Percentiles rank a stretch among this genome's conserved stretches.
These are phyloP conservation scores for Leccinum incarnatum DNA, from an alignment of 768 basidiomycete species.

Conservation along the genomic window DNA sequence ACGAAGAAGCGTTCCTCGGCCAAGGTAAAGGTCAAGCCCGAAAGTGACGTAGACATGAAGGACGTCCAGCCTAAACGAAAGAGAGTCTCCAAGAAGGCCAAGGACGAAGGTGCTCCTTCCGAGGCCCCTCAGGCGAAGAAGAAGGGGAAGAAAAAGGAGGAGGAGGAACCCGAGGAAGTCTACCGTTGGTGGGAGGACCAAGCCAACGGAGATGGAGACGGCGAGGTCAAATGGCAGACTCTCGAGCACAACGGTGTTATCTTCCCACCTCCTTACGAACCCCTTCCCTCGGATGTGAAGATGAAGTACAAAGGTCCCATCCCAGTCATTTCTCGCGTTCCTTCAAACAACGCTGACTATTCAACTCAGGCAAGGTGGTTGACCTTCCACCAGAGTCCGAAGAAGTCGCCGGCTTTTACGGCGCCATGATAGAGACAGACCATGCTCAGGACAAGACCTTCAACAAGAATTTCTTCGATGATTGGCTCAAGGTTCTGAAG, in stretches of 20 bases:
- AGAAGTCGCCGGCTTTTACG: slow-evolving; percentile 97
- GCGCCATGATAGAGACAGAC: slow-evolving; percentile 85
- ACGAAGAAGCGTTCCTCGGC: slow-evolving; percentile 22
- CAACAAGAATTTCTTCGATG: slow-evolving; percentile 94
- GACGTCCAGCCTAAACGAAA: slow-evolving; percentile 43
- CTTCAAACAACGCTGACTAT: slow-evolving; percentile 16
- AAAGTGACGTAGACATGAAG: slow-evolving; percentile 47
- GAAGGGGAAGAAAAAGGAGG: slow-evolving; percentile 56
- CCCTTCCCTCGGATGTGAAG: slow-evolving; percentile 77
- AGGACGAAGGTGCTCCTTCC: slow-evolving; percentile 44
- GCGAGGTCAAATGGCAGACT: slow-evolving; percentile 88
- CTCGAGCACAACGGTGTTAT: slow-evolving; percentile 92
- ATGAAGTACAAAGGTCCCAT: slow-evolving; percentile 91
- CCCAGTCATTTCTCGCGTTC: slow-evolving; percentile 10
- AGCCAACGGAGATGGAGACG: slow-evolving; percentile 75
- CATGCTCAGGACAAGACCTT: slow-evolving; percentile 87
- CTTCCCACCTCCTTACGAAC: slow-evolving; percentile 93
- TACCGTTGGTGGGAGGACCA: slow-evolving; percentile 89
- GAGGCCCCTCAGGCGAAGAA: slow-evolving; percentile 48
- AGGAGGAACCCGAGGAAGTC: slow-evolving; percentile 62
- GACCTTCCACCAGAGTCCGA: slow-evolving; percentile 83
- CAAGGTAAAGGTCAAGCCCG: slow-evolving; percentile 44
- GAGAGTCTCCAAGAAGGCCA: slow-evolving; percentile 51
- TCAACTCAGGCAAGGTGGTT: slow-evolving; percentile 63
- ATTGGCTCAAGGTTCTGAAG: slow-evolving; percentile 77